Base-by-base conservation (phyloP, 768 basidiomycete species). In the Leccinum broughii region DNA sequence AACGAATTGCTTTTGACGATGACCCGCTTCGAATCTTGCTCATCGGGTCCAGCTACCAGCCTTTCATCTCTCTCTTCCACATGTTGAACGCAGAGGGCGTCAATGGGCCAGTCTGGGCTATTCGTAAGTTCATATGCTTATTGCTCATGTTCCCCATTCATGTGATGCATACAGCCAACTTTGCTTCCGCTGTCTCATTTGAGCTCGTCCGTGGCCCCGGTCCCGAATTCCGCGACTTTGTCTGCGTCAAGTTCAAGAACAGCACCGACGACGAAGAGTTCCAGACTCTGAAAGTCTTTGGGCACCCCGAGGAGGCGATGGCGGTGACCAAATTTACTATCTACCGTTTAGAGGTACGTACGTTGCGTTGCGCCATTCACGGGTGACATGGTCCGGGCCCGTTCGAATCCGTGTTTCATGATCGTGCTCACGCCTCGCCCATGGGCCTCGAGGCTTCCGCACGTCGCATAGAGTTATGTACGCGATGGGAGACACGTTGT, bases 1-100 rank as follows among this genome's bases (percentile, higher is more conserved):
- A 91, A 70, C 86, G 85, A 61, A 88, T 95, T 73, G 83, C 87
- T 17, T 90, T 87, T 77, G 85, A 87, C 59, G 84, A 82, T 60
- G 88, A 91, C 75, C 87, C 90, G 37, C 83, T 94, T 55, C 87
- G 90, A 66, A 80, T 95, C 71, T 78, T 89, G 72, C 76, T 93
- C 62, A 79, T 91, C 63, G 85, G 89, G 76, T 86, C 87, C 9
- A 89, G 90, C 58, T 94, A 93, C 77, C 92, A 93, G 73, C 87
- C 92, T 6, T 91, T 94, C 81, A 85, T 93, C 67, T 92, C 90
- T 9, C 80, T 94, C 69, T 89, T 95, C 82, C 83, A 85, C 67
- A 85, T 89, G 76, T 82, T 90, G 41, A 86, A 85, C 37, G 77
- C 87, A 57, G 67, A 77, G 58, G 73, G 79, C 48, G 73, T 77